Percentiles rank a stretch among this genome's conserved stretches.
These are phyloP conservation scores for Lyophyllum atratum DNA, from an alignment of 768 basidiomycete genomes.

Conservation along the genomic window DNA sequence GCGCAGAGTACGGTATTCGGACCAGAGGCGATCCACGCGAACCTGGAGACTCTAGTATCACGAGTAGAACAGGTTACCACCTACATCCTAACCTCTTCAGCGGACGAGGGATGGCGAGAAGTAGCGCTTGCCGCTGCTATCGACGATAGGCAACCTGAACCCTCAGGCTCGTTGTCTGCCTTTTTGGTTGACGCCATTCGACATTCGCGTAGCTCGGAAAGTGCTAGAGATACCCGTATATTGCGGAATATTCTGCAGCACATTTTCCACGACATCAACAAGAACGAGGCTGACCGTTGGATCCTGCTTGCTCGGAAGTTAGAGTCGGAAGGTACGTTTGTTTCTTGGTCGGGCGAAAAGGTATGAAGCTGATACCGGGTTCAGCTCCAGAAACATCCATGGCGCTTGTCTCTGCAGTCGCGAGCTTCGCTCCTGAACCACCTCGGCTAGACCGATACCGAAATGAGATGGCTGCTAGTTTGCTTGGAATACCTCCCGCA, in stretches of 20 bases:
- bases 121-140: constrained; percentile 37
- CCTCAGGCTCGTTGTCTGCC: constrained; percentile 24
- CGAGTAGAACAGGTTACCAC: constrained; percentile 56
- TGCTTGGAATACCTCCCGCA: constrained; percentile 64
- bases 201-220: constrained; percentile 39
- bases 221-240: constrained; percentile 56
- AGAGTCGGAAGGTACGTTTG: constrained; percentile 58
- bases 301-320: constrained; percentile 64
- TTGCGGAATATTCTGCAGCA: constrained; percentile 63
- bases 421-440: constrained; percentile 65
- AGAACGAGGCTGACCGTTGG: constrained; percentile 77
- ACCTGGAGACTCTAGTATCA: constrained; percentile 40
- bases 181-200: constrained; percentile 32
- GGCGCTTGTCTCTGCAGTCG: constrained; percentile 63
- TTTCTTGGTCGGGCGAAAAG: background rate
- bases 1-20: constrained; percentile 52
- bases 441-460: constrained; percentile 76
- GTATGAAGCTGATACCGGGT: background rate
- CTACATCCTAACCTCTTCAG: constrained; percentile 58
- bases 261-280: constrained; percentile 57
- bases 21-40: constrained; percentile 30
- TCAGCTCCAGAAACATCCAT: constrained; percentile 73
- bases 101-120: constrained; percentile 53
- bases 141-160: constrained; percentile 20
- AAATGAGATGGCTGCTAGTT: constrained; percentile 85